These are phyloP conservation scores for Novymonas esmeraldas DNA, from an alignment of 208 protist species.

Conservation along the genomic window DNA sequence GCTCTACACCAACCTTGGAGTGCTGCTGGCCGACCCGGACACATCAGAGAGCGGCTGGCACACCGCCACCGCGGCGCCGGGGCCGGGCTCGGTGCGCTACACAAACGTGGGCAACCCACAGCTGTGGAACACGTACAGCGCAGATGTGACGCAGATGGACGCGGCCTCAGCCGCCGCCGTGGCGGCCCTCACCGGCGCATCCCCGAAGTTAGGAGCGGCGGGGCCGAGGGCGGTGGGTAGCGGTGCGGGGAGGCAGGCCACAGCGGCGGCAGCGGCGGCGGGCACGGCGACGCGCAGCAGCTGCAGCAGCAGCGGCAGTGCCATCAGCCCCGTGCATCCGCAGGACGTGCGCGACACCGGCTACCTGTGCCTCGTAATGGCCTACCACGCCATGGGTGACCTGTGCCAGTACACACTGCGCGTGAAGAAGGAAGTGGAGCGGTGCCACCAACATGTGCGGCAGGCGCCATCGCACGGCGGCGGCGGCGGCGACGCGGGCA, in stretches of 20 bases:
- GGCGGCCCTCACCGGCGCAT: neutral
- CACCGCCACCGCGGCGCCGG: neutral
- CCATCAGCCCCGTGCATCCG: no score
- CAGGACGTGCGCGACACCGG: conserved; percentile 34
- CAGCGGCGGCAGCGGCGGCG: neutral
- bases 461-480: neutral
- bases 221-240: neutral
- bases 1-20: conserved; percentile 16
- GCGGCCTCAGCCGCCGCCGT: conserved; percentile 16
- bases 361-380: conserved; percentile 84
- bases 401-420: conserved; percentile 70
- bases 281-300: conserved; percentile 14
- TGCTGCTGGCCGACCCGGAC: neutral
- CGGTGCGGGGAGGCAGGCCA: neutral
- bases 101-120: conserved; percentile 28
- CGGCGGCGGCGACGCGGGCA: neutral
- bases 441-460: conserved; percentile 14
- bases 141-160: neutral
- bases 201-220: neutral
- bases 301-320: conserved; percentile 20
- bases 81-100: conserved; percentile 23
- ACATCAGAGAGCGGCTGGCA: neutral
- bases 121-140: conserved; percentile 19
- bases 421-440: conserved; percentile 28
- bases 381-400: conserved; percentile 84